Evolutionary conservation across 2,329 filamentous ascomycete genomes (phyloP).

Genomic region (Teratosphaeriaceae sp.): DNA sequence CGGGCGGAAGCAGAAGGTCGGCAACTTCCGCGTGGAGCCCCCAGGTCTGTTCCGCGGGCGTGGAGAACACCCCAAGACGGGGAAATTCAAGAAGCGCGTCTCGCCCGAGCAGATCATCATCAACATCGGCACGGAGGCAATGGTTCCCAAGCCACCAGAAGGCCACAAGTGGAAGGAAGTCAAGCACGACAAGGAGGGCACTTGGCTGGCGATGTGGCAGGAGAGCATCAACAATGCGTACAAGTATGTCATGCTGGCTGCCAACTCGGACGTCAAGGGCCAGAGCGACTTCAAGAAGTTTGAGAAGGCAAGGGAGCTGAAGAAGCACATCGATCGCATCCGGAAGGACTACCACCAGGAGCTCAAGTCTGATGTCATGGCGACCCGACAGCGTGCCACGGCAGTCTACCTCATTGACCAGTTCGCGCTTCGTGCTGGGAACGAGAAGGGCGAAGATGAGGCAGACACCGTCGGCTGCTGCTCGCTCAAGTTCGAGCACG

Average conservation of each 20-base stretch:
- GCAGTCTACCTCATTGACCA: conserved; percentile 97
- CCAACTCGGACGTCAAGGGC: conserved; percentile 93
- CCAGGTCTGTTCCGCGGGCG: conserved; percentile 93
- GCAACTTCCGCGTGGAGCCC: conserved; percentile 96
- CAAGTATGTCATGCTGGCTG: conserved; percentile 99
- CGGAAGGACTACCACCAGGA: conserved; percentile 85
- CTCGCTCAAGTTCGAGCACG: conserved; percentile 93
- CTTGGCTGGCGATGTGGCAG: conserved; percentile 99
- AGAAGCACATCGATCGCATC: conserved; percentile 91
- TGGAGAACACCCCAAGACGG: conserved; percentile 96
- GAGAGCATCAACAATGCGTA: conserved; percentile 98
- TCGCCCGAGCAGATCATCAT: conserved; percentile 92
- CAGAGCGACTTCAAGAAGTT: conserved; percentile 98
- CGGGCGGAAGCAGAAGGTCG: conserved; percentile 94
- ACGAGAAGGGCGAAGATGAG: conserved; percentile 97
- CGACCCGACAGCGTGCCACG: conserved; percentile 88
- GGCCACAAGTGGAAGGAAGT: conserved; percentile 96
- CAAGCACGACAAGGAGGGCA: conserved; percentile 94
- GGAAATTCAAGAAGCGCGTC: conserved; percentile 86
- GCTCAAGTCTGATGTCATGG: conserved; percentile 86
- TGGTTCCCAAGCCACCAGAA: conserved; percentile 72
- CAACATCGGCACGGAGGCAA: conserved; percentile 91
- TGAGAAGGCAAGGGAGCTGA: conserved; percentile 92
- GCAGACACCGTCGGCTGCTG: conserved; percentile 98
- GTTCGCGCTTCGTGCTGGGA: conserved; percentile 96